phyloP scores from a whole-genome alignment of 805 yeast species.

The Metschnikowia sp. region DNA sequence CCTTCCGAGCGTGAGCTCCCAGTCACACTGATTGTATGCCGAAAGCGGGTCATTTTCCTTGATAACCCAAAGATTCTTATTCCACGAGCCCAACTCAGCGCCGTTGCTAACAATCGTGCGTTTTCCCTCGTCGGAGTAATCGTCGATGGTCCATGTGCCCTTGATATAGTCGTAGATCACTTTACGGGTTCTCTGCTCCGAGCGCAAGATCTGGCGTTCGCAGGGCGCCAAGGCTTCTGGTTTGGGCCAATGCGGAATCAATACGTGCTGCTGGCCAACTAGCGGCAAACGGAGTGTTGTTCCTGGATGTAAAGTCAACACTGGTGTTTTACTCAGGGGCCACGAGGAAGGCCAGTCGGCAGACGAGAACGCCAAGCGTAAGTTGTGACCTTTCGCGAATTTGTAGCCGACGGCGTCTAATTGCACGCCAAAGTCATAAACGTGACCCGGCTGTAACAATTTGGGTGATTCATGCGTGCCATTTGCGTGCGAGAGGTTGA shows the following conservation, averaged over 20 bases:
- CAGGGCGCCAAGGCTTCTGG: constrained; percentile 4
- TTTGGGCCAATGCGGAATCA: neutral
- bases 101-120: neutral
- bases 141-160: constrained; percentile 5
- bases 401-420: constrained; percentile 41
- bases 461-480: constrained; percentile 42
- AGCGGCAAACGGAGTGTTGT: neutral
- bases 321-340: constrained; percentile 36
- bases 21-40: constrained; percentile 4
- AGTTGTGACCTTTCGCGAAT: constrained; percentile 32
- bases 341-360: constrained; percentile 49
- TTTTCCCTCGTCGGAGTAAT: constrained; percentile 5
- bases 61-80: constrained; percentile 3
- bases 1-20: constrained; percentile 6
- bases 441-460: constrained; percentile 25
- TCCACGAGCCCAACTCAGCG: constrained; percentile 5
- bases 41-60: constrained; percentile 3
- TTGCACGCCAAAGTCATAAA: constrained; percentile 31
- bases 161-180: constrained; percentile 2
- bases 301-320: constrained; percentile 2
- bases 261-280: neutral
- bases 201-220: constrained; percentile 1
- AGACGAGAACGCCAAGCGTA: constrained; percentile 41
- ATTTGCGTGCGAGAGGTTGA: constrained; percentile 37
- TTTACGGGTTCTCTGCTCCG: neutral